A percentile compares a stretch with the other conserved stretches of the same genome.
phyloP scores from a whole-genome alignment of 2,329 filamentous ascomycete genomes.

The Pleomassaria siparia region DNA sequence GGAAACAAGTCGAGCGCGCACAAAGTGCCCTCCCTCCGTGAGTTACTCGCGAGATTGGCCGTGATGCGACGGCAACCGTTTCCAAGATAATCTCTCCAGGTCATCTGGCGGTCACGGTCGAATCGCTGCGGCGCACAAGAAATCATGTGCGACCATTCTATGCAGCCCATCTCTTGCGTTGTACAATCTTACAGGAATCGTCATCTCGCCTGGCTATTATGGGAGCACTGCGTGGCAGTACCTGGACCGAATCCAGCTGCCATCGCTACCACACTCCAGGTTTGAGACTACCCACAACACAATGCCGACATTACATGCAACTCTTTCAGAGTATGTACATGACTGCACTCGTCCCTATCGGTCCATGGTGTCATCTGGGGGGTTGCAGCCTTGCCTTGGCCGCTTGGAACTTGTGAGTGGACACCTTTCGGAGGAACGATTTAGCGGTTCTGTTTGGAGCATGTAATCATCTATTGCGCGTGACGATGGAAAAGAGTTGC shows the following conservation, averaged over 20 bases:
- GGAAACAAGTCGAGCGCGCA: conserved; percentile 3
- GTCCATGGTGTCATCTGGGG: conserved; percentile 2
- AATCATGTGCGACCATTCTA: conserved; percentile 41
- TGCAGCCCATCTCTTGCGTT: conserved; percentile 43
- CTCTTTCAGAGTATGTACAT: conserved; percentile 9
- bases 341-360: conserved; percentile 4
- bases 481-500: conserved; percentile 16
- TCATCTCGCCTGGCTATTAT: conserved; percentile 19
- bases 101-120: conserved; percentile 35
- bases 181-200: conserved; percentile 36
- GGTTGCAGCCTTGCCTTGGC: not conserved
- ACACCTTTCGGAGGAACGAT: not conserved
- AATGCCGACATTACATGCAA: conserved; percentile 5
- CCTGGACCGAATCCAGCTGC: conserved; percentile 16
- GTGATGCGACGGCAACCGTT: conserved; percentile 30
- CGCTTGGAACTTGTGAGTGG: not conserved
- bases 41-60: conserved; percentile 5
- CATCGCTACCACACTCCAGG: conserved; percentile 17
- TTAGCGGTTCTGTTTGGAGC: not conserved
- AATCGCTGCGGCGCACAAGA: conserved; percentile 36
- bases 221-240: conserved; percentile 25
- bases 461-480: too few species aligned
- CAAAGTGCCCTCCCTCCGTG: conserved; percentile 2
- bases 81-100: conserved; percentile 34
- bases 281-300: conserved; percentile 5